A percentile compares a stretch with the other conserved stretches of the same genome.
Evolutionary conservation across 202 grass and related monocot genomes (phyloP).

Genomic region (Zizania palustris): DNA sequence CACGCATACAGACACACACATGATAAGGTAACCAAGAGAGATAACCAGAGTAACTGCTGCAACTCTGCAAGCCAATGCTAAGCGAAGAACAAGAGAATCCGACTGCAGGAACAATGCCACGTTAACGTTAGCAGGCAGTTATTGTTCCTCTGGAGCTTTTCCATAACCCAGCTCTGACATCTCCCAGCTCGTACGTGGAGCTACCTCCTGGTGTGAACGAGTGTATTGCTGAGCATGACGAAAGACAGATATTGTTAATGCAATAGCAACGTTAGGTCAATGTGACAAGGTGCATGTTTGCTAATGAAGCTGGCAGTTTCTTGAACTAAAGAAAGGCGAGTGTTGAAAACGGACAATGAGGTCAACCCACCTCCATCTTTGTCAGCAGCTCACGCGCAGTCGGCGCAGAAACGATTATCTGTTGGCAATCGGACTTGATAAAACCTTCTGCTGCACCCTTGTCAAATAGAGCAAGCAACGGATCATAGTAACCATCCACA

Average conservation of each 20-base stretch:
- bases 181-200: conserved; percentile 79
- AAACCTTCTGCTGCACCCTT: conserved; percentile 87
- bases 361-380: conserved; percentile 81
- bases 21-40: not conserved
- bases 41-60: conserved; percentile 12
- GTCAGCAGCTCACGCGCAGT: conserved; percentile 71
- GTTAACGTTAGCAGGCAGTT: conserved; percentile 29
- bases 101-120: conserved; percentile 27
- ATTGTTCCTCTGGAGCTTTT: conserved; percentile 47
- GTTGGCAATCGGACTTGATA: conserved; percentile 76
- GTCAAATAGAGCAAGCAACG: conserved; percentile 80
- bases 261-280: conserved; percentile 28
- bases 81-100: not conserved
- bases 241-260: conserved; percentile 18
- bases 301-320: conserved; percentile 32
- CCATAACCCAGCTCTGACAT: conserved; percentile 70
- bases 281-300: too few relatives aligned
- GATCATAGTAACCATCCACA: conserved; percentile 96
- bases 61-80: conserved; percentile 22
- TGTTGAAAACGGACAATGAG: conserved; percentile 13
- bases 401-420: conserved; percentile 85
- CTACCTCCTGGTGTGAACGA: conserved; percentile 76
- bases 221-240: conserved; percentile 68
- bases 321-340: not conserved
- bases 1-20: too few relatives aligned